phyloP scores from a whole-genome alignment of 768 basidiomycete species.

The Lactarius trivialis region DNA sequence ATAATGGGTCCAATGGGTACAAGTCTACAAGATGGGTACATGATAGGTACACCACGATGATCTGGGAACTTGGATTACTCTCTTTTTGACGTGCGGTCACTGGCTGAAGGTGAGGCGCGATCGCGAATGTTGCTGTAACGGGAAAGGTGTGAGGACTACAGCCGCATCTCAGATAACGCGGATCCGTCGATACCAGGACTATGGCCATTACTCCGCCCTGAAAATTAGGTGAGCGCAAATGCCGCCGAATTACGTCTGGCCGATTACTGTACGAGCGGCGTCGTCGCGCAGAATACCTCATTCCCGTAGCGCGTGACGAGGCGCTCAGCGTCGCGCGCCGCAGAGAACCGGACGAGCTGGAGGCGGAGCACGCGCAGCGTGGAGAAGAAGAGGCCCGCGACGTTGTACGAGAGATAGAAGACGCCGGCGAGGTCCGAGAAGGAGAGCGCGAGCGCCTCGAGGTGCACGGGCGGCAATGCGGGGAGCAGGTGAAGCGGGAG shows the following conservation, averaged over 20 bases:
- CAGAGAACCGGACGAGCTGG: constrained; percentile 16
- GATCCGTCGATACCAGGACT: constrained; percentile 69
- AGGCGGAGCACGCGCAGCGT: constrained; percentile 9
- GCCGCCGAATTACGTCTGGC: constrained; percentile 23
- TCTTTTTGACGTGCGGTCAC: too few relatives aligned
- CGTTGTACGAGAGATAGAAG: constrained; percentile 2
- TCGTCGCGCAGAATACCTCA: constrained; percentile 83
- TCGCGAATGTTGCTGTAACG: constrained; percentile 5
- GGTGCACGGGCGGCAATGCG: neutral
- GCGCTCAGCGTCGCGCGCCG: constrained; percentile 5
- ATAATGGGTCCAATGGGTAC: too few relatives aligned
- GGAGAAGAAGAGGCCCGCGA: constrained; percentile 9
- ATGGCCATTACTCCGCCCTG: constrained; percentile 63
- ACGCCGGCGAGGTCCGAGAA: constrained; percentile 12
- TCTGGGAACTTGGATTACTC: too few relatives aligned
- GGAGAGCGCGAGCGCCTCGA: constrained; percentile 10
- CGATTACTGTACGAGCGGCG: constrained; percentile 43
- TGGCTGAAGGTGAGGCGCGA: constrained; percentile 63
- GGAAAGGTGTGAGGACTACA: neutral
- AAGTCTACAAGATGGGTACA: too few relatives aligned
- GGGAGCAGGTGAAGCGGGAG: neutral
- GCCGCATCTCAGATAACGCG: constrained; percentile 57
- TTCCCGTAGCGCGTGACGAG: too few relatives aligned
- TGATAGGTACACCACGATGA: too few relatives aligned
- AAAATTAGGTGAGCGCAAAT: constrained; percentile 61